Evolutionary conservation across 2,329 filamentous ascomycete species (phyloP).

Genomic region (Talaromyces sp.): DNA sequence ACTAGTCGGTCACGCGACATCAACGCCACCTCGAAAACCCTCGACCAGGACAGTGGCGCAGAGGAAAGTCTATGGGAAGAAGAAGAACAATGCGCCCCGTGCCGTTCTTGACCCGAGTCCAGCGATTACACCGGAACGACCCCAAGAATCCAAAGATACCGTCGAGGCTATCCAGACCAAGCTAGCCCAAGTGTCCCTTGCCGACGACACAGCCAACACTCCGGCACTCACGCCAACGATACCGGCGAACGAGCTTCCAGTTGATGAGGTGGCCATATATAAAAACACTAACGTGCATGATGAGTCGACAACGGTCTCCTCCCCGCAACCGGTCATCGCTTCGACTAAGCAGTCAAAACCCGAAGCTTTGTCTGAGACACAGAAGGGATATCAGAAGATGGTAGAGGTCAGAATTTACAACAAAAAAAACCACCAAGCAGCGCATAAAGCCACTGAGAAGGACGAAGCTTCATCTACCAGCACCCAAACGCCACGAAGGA

Average conservation of each 20-base stretch:
- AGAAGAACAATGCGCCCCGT: constrained; percentile 36
- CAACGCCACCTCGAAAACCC: constrained; percentile 22
- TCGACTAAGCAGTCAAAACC: constrained; percentile 4
- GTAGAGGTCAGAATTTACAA: constrained; percentile 32
- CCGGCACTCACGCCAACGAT: no score
- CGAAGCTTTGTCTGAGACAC: background rate
- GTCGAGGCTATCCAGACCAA: constrained; percentile 30
- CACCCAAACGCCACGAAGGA: constrained; percentile 20
- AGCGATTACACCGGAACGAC: constrained; percentile 3
- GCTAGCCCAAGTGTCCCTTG: constrained; percentile 32
- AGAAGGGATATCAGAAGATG: constrained; percentile 26
- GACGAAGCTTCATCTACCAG: background rate
- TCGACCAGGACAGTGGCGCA: constrained; percentile 30
- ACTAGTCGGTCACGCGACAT: constrained; percentile 22
- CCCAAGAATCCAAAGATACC: constrained; percentile 9
- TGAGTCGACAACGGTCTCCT: background rate
- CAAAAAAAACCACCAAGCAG: background rate
- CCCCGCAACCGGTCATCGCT: background rate
- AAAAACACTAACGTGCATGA: background rate
- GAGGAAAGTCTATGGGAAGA: constrained; percentile 41
- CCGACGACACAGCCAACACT: constrained; percentile 10
- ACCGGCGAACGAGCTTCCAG: no score
- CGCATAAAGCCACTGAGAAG: constrained; percentile 1
- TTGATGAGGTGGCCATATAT: no score
- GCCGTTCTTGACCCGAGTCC: constrained; percentile 41